These are phyloP conservation scores for Porcisia hertigi DNA, from an alignment of 208 protist species.

Conservation along the genomic window DNA sequence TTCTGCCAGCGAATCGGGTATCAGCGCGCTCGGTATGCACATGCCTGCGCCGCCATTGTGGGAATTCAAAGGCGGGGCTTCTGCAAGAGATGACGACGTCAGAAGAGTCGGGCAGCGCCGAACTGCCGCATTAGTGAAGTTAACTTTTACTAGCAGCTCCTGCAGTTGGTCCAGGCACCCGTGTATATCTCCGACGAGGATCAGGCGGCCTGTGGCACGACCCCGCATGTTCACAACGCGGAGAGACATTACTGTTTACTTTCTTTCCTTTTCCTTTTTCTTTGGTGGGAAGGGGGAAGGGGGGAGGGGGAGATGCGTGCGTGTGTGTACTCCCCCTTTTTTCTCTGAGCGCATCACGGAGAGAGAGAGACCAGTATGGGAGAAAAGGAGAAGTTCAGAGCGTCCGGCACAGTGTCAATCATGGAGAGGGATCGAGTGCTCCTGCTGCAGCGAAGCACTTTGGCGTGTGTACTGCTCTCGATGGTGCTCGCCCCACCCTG, in stretches of 20 bases:
- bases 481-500: not conserved
- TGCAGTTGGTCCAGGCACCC: conserved; percentile 65
- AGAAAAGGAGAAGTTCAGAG: not conserved
- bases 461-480: not conserved
- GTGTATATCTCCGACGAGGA: conserved; percentile 84
- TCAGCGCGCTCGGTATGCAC: conserved; percentile 6
- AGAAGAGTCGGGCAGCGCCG: conserved; percentile 21
- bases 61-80: not conserved
- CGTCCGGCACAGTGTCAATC: not conserved
- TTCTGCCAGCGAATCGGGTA: not conserved
- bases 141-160: conserved; percentile 43
- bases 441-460: not conserved
- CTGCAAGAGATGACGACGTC: conserved; percentile 2
- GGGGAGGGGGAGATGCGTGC: not conserved
- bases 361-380: not conserved
- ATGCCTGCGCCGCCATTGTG: not conserved
- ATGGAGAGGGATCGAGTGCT: not conserved
- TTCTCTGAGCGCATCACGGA: too few species aligned
- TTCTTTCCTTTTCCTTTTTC: not conserved
- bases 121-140: conserved; percentile 40
- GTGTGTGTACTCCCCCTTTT: not conserved
- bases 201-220: conserved; percentile 33
- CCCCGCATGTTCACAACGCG: conserved; percentile 26
- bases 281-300: not conserved
- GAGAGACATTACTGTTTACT: conserved; percentile 16